Conservation (phyloP, 2,329 filamentous ascomycete genomes). For the Phialocephala subalpina region DNA sequence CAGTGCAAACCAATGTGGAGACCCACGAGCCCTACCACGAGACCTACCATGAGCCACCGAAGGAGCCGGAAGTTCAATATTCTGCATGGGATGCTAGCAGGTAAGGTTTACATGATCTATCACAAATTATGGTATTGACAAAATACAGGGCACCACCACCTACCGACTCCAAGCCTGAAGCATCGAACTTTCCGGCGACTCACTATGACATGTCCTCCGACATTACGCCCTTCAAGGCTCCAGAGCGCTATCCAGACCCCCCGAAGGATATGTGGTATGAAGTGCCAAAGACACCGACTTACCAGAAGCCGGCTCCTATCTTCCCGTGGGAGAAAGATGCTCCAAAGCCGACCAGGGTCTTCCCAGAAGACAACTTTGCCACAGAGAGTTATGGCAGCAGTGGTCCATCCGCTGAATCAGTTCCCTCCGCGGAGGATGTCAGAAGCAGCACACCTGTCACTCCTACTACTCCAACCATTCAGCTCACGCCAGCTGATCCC, state of each 20-base stretch:
- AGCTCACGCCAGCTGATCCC: slow-evolving; percentile 59
- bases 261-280: slow-evolving; percentile 91
- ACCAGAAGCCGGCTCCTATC: slow-evolving; percentile 70
- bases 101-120: slow-evolving; percentile 52
- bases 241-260: slow-evolving; percentile 79
- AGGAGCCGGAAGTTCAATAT: slow-evolving; percentile 33
- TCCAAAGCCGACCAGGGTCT: slow-evolving; percentile 70
- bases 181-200: slow-evolving; percentile 79
- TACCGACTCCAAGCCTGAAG: slow-evolving; percentile 79
- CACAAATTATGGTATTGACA: not conserved
- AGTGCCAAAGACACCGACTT: slow-evolving; percentile 70
- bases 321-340: slow-evolving; percentile 90
- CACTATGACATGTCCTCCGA: slow-evolving; percentile 87
- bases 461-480: slow-evolving; percentile 57
- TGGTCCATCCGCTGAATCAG: slow-evolving; percentile 44
- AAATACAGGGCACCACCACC: slow-evolving; percentile 59
- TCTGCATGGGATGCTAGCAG: slow-evolving; percentile 53
- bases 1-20: slow-evolving; percentile 37
- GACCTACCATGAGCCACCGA: slow-evolving; percentile 20
- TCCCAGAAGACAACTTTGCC: slow-evolving; percentile 60
- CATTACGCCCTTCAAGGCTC: slow-evolving; percentile 77
- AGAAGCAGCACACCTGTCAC: slow-evolving; percentile 48
- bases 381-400: slow-evolving; percentile 42
- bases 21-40: slow-evolving; percentile 12
- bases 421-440: slow-evolving; percentile 44